Percentiles rank a stretch among this genome's conserved stretches.
Evolutionary conservation across 768 basidiomycete species (phyloP).

Genomic region (Dacryopinax spathularia): DNA sequence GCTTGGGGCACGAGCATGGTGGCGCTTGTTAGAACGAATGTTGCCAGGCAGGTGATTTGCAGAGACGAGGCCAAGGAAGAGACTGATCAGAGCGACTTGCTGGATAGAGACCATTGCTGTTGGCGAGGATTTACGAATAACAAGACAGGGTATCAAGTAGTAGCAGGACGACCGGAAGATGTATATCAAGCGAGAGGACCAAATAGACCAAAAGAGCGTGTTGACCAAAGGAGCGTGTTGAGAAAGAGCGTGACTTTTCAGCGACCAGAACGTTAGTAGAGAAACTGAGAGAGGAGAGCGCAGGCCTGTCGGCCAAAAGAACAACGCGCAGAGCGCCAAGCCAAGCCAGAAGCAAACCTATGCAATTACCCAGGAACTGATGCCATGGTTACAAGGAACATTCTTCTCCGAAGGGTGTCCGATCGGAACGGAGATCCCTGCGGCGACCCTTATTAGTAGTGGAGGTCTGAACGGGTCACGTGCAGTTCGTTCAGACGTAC

Average conservation of each 20-base stretch:
- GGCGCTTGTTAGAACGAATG: background rate
- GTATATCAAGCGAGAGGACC: too few species aligned
- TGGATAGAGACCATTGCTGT: background rate
- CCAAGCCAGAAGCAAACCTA: too few species aligned
- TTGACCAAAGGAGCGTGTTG: background rate
- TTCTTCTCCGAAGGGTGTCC: background rate
- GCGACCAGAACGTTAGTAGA: background rate
- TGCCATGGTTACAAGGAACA: background rate
- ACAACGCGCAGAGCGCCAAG: too few species aligned
- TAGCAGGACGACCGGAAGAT: too few species aligned
- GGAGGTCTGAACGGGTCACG: too few species aligned
- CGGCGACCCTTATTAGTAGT: too few species aligned
- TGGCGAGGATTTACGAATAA: background rate
- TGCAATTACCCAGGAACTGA: background rate
- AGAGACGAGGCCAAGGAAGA: background rate
- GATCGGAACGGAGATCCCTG: background rate
- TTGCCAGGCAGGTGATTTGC: background rate
- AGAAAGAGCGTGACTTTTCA: background rate
- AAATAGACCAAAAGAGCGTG: too few species aligned
- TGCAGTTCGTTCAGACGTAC: too few species aligned
- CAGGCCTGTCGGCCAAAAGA: too few species aligned
- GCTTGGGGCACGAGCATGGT: background rate
- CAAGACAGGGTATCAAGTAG: background rate
- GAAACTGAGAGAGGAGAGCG: too few species aligned
- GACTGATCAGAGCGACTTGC: background rate